These are phyloP conservation scores for Xerocomus spinulosus DNA, from an alignment of 768 basidiomycete species.

Conservation along the genomic window DNA sequence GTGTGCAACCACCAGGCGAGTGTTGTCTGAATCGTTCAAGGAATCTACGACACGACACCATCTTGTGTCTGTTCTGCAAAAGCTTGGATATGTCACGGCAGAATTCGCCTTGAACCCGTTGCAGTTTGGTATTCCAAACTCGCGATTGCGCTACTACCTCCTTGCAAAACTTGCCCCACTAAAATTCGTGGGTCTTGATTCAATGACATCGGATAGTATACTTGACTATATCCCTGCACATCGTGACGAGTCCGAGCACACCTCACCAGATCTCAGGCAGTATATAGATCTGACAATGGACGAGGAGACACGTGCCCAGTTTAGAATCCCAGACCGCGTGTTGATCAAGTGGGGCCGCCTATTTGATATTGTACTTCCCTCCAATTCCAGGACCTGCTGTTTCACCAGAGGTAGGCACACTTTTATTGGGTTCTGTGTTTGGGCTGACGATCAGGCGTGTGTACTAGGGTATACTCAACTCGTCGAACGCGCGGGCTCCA, in stretches of 20 bases:
- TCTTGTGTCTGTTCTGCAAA: conserved; percentile 48
- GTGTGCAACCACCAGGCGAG: conserved; percentile 5
- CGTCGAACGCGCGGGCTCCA: conserved; percentile 74
- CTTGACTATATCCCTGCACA: conserved; percentile 56
- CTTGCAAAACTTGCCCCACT: conserved; percentile 54
- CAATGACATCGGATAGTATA: conserved; percentile 23
- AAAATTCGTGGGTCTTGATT: conserved; percentile 30
- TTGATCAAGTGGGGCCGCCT: conserved; percentile 71
- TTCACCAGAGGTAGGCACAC: conserved; percentile 63
- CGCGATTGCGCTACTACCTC: conserved; percentile 74
- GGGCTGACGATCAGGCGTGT: neutral
- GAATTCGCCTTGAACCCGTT: conserved; percentile 72
- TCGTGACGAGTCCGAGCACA: conserved; percentile 11
- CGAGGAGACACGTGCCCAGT: conserved; percentile 19
- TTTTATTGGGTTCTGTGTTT: neutral
- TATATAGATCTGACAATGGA: conserved; percentile 11
- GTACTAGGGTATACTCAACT: conserved; percentile 67
- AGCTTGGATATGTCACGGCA: conserved; percentile 50
- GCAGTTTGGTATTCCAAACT: conserved; percentile 80
- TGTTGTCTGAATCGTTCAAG: conserved; percentile 39
- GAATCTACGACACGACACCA: conserved; percentile 57
- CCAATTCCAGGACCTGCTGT: conserved; percentile 62
- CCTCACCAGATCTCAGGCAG: conserved; percentile 5
- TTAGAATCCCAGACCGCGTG: conserved; percentile 54
- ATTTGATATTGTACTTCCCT: conserved; percentile 75